Conservation (phyloP, 306 rosid genomes). For the Echinosophora koreensis region DNA sequence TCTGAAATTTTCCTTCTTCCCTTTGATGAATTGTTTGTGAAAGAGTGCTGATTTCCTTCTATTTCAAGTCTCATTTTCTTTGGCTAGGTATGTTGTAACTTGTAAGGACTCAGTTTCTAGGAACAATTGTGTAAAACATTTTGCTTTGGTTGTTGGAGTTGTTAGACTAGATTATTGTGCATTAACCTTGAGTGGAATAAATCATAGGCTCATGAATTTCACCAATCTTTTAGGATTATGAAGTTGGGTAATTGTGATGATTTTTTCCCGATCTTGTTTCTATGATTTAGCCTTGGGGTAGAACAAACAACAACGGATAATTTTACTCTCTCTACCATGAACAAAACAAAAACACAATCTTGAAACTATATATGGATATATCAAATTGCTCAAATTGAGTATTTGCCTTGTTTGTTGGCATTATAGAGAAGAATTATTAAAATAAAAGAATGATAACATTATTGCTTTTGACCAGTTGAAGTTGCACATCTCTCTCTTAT, state of each 20-base stretch:
- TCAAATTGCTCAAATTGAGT: slow-evolving; percentile 30
- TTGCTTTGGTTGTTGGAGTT: slow-evolving; percentile 44
- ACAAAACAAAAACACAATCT: slow-evolving; percentile 31
- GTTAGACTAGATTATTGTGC: slow-evolving; percentile 48
- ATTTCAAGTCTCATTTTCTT: slow-evolving; percentile 36
- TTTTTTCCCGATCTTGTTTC: slow-evolving; percentile 29
- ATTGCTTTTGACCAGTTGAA: slow-evolving; percentile 53
- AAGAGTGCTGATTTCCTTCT: slow-evolving; percentile 38
- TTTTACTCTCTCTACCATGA: slow-evolving; percentile 31
- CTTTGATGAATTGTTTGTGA: slow-evolving; percentile 42
- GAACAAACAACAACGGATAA: background rate
- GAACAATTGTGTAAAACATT: slow-evolving; percentile 53
- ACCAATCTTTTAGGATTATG: slow-evolving; percentile 16
- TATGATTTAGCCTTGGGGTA: slow-evolving; percentile 29
- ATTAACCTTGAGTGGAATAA: slow-evolving; percentile 51
- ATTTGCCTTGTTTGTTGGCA: slow-evolving; percentile 45
- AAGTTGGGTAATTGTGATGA: slow-evolving; percentile 1
- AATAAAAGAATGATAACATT: slow-evolving; percentile 48
- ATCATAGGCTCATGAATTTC: slow-evolving; percentile 22
- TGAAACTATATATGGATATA: slow-evolving; percentile 33
- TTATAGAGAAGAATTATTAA: slow-evolving; percentile 42
- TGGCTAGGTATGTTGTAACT: slow-evolving; percentile 45
- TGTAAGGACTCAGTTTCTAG: slow-evolving; percentile 41
- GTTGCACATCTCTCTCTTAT: slow-evolving; percentile 42
- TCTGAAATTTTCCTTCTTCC: slow-evolving; percentile 38